Conservation (phyloP, 148 eudicot species). For the Bassia scoparia region DNA sequence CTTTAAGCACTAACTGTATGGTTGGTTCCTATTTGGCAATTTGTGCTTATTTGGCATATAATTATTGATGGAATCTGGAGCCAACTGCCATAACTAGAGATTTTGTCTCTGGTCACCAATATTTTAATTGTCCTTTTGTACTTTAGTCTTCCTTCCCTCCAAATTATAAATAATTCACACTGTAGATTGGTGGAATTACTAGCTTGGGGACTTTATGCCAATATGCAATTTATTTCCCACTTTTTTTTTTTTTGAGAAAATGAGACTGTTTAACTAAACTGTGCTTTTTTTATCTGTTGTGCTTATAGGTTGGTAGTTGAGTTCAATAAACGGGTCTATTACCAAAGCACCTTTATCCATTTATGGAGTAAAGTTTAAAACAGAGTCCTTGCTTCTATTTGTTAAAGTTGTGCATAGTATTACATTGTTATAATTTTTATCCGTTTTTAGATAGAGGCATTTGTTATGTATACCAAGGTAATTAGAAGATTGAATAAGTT, state of each 20-base stretch:
- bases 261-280: no score
- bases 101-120: slow-evolving; percentile 21
- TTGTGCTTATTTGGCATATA: slow-evolving; percentile 23
- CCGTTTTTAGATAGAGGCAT: background rate
- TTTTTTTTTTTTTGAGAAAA: no score
- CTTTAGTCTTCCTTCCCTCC: background rate
- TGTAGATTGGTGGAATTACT: slow-evolving; percentile 8
- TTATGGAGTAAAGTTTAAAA: background rate
- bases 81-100: slow-evolving; percentile 30
- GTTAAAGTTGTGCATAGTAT: background rate
- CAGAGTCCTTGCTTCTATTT: background rate
- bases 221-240: no score
- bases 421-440: background rate
- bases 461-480: background rate
- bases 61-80: slow-evolving; percentile 25
- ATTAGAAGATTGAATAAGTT: background rate
- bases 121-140: slow-evolving; percentile 26
- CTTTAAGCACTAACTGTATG: slow-evolving; percentile 22
- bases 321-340: no score
- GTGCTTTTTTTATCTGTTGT: no score
- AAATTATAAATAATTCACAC: background rate
- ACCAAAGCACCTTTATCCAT: background rate
- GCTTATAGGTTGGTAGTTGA: no score
- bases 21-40: slow-evolving; percentile 27
- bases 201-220: background rate